phyloP scores from a whole-genome alignment of 495 filamentous ascomycete species.

The Xeromyces bisporus region DNA sequence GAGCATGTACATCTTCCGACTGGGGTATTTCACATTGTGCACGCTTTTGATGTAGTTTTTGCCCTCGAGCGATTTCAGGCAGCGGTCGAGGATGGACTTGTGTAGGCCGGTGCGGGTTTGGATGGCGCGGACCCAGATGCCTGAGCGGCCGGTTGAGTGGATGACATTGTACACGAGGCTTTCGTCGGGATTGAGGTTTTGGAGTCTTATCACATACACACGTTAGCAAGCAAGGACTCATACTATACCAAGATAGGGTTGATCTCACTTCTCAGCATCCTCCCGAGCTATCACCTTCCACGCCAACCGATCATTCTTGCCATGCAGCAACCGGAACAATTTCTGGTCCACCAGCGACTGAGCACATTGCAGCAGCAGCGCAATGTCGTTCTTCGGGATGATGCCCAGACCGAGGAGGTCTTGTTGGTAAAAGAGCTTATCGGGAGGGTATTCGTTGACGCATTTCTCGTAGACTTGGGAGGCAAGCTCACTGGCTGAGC shows the following conservation, averaged over 20 bases:
- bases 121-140: constrained; percentile 76
- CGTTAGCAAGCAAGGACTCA: no score
- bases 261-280: constrained; percentile 58
- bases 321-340: constrained; percentile 42
- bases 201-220: no score
- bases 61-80: constrained; percentile 58
- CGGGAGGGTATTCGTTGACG: constrained; percentile 19
- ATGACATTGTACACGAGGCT: constrained; percentile 70
- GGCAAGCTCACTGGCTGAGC: constrained; percentile 22
- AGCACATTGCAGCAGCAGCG: constrained; percentile 40
- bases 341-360: constrained; percentile 49
- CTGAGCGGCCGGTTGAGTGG: constrained; percentile 61
- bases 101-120: constrained; percentile 59
- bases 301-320: constrained; percentile 35
- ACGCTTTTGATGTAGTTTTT: constrained; percentile 77
- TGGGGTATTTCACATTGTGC: constrained; percentile 41
- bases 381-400: constrained; percentile 40
- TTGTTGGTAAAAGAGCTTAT: constrained; percentile 47
- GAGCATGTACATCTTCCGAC: constrained; percentile 50
- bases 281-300: constrained; percentile 51
- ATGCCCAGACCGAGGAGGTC: constrained; percentile 45
- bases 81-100: constrained; percentile 55
- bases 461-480: constrained; percentile 30
- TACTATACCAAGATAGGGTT: no score
- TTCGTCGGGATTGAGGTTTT: constrained; percentile 49